These are phyloP conservation scores for Aaosphaeria arxii DNA, from an alignment of 2,329 filamentous ascomycete genomes.

Conservation along the genomic window DNA sequence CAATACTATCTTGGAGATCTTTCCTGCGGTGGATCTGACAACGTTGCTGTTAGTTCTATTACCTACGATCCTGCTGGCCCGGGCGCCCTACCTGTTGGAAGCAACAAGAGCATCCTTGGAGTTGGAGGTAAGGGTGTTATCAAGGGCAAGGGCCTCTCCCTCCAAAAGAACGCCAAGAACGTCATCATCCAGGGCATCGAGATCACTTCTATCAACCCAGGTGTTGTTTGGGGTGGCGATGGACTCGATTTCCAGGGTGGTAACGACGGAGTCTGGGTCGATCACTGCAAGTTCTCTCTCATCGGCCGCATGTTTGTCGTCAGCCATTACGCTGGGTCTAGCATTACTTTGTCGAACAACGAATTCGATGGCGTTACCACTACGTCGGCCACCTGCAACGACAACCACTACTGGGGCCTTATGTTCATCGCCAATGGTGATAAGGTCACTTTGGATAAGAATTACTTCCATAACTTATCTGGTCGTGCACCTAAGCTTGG, in stretches of 20 bases:
- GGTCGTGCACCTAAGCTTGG: slow-evolving; percentile 46
- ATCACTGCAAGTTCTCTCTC: slow-evolving; percentile 40
- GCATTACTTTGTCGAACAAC: slow-evolving; percentile 48
- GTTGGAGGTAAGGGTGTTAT: slow-evolving; percentile 39
- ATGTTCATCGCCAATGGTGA: slow-evolving; percentile 42
- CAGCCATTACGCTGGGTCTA: slow-evolving; percentile 30
- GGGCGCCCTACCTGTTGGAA: slow-evolving; percentile 31
- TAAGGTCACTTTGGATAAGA: slow-evolving; percentile 42
- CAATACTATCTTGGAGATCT: slow-evolving; percentile 21
- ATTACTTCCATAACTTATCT: slow-evolving; percentile 46
- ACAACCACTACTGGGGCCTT: slow-evolving; percentile 48
- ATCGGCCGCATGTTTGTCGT: slow-evolving; percentile 47
- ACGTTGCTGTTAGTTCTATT: slow-evolving; percentile 19
- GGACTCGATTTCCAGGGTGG: slow-evolving; percentile 34
- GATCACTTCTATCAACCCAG: slow-evolving; percentile 37
- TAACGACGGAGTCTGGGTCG: slow-evolving; percentile 37
- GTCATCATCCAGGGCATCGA: slow-evolving; percentile 42
- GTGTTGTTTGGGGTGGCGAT: slow-evolving; percentile 40
- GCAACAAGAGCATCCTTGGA: slow-evolving; percentile 44
- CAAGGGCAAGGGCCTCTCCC: slow-evolving; percentile 41
- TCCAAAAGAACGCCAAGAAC: slow-evolving; percentile 32
- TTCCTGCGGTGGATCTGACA: slow-evolving; percentile 13
- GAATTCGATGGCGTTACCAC: slow-evolving; percentile 44
- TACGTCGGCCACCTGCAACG: slow-evolving; percentile 45
- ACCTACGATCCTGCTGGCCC: slow-evolving; percentile 34